phyloP scores from a whole-genome alignment of 805 yeast species.

The Phaffomyces thermotolerans region DNA sequence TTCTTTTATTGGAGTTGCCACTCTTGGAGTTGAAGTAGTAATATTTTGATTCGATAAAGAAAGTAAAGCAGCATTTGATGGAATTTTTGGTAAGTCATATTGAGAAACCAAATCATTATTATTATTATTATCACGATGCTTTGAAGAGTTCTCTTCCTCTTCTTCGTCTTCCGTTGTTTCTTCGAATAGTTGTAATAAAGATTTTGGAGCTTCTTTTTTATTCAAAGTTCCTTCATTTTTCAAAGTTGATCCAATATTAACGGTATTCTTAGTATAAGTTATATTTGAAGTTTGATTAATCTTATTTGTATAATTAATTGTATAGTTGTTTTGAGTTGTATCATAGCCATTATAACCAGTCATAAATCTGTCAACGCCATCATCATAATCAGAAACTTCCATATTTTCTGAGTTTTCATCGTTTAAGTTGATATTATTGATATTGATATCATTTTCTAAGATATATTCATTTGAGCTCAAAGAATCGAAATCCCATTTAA shows the following conservation, averaged over 20 bases:
- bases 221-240: constrained; percentile 19
- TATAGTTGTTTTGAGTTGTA: constrained; percentile 6
- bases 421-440: constrained; percentile 27
- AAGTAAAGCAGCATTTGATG: constrained; percentile 17
- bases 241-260: constrained; percentile 20
- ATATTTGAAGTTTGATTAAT: constrained; percentile 12
- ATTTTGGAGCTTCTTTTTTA: constrained; percentile 58
- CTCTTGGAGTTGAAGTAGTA: constrained; percentile 21
- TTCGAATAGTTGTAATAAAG: constrained; percentile 64
- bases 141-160: constrained; percentile 2
- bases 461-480: constrained; percentile 67
- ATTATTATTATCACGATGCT: no score
- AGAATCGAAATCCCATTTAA: constrained; percentile 89
- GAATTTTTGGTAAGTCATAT: constrained; percentile 17
- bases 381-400: constrained; percentile 20
- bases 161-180: constrained; percentile 32
- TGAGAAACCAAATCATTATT: not conserved
- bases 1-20: constrained; percentile 51
- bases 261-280: constrained; percentile 25
- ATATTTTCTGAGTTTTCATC: constrained; percentile 17
- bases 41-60: constrained; percentile 9
- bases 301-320: constrained; percentile 12
- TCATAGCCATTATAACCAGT: constrained; percentile 18
- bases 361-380: constrained; percentile 24
- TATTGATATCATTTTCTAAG: constrained; percentile 57